Evolutionary conservation across 768 basidiomycete genomes (phyloP).

Genomic region (Sarcodon aspratus): DNA sequence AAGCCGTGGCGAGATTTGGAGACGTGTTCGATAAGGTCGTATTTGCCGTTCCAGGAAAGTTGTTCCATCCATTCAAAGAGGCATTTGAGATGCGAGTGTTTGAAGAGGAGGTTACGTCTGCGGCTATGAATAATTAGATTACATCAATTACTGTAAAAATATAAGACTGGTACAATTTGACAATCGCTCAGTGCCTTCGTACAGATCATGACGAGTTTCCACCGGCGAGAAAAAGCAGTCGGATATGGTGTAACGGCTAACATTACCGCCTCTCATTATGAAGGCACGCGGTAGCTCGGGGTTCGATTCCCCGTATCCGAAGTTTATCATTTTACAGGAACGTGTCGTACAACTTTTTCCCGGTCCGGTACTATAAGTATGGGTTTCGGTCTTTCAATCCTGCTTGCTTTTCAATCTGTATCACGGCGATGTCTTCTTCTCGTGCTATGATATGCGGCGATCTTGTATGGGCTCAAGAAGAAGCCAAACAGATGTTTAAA

Average conservation of each 20-base stretch:
- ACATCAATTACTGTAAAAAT: too few relatives aligned
- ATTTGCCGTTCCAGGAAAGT: slow-evolving; percentile 30
- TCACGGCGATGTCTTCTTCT: slow-evolving; percentile 1
- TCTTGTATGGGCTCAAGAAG: slow-evolving; percentile 75
- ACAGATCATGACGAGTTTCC: too few relatives aligned
- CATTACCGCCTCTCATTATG: slow-evolving; percentile 51
- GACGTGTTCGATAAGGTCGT: slow-evolving; percentile 28
- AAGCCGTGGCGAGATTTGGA: slow-evolving; percentile 22
- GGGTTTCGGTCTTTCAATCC: too few relatives aligned
- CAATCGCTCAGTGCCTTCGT: too few relatives aligned
- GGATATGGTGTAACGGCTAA: slow-evolving; percentile 60
- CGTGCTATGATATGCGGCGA: slow-evolving; percentile 33
- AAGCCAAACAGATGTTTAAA: slow-evolving; percentile 52
- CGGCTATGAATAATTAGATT: not conserved
- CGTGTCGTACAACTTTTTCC: not conserved
- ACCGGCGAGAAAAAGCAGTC: slow-evolving; percentile 4
- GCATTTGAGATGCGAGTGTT: slow-evolving; percentile 29
- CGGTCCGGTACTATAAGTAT: too few relatives aligned
- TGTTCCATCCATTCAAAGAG: slow-evolving; percentile 22
- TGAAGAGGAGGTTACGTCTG: slow-evolving; percentile 18
- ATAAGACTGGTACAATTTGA: too few relatives aligned
- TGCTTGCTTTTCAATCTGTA: not conserved
- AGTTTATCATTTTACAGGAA: not conserved
- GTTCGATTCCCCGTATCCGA: slow-evolving; percentile 24
- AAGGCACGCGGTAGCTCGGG: slow-evolving; percentile 22